These are phyloP conservation scores for Casuarina cunninghamiana DNA, from an alignment of 306 rosid genomes.

Conservation along the genomic window DNA sequence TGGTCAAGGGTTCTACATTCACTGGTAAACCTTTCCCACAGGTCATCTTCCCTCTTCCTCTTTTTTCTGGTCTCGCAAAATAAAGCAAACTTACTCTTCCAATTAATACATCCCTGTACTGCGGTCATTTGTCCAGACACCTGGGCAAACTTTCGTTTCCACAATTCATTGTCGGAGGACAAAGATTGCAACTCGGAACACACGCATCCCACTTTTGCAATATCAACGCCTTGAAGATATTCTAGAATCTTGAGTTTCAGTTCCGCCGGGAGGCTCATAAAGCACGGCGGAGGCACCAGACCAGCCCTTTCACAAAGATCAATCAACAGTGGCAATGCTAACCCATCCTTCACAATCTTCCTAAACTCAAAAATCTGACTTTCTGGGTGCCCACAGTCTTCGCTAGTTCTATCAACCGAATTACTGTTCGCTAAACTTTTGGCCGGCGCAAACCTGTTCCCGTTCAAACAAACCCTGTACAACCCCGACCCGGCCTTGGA, in stretches of 20 bases:
- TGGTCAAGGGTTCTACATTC: too few species aligned
- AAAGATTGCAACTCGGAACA: constrained; percentile 53
- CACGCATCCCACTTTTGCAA: constrained; percentile 52
- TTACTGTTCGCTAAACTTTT: constrained; percentile 38
- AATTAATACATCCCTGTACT: background rate
- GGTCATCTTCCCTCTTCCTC: too few species aligned
- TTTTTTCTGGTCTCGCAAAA: constrained; percentile 13
- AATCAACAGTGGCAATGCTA: constrained; percentile 71
- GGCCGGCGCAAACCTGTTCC: constrained; percentile 34
- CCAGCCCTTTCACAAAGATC: constrained; percentile 72
- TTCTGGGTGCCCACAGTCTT: constrained; percentile 17
- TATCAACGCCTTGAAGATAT: constrained; percentile 52
- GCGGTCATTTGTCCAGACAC: constrained; percentile 28
- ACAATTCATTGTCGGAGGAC: constrained; percentile 50
- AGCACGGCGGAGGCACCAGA: constrained; percentile 59
- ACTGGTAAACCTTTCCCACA: too few species aligned
- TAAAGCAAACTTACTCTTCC: constrained; percentile 42
- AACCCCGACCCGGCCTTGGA: constrained; percentile 40
- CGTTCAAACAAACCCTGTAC: constrained; percentile 49
- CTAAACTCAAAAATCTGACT: constrained; percentile 58
- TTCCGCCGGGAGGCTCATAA: constrained; percentile 67
- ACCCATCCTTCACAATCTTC: constrained; percentile 73
- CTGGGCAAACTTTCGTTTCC: constrained; percentile 61
- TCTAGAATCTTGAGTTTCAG: constrained; percentile 67
- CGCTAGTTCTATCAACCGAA: constrained; percentile 12